These are phyloP conservation scores for Nepenthes alata DNA, from an alignment of 179 eudicot species.

Conservation along the genomic window DNA sequence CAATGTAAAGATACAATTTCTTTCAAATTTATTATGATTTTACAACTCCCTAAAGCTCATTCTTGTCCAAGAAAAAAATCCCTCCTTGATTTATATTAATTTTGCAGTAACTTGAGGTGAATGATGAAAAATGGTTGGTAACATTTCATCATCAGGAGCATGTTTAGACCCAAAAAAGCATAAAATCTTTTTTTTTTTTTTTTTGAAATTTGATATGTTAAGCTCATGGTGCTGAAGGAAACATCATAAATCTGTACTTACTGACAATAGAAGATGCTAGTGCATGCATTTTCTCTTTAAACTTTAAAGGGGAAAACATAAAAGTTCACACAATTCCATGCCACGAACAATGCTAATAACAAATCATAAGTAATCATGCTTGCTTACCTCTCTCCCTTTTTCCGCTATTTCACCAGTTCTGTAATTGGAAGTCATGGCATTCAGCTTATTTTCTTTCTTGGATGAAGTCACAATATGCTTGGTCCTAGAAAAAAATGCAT, in stretches of 20 bases:
- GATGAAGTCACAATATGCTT: conserved; percentile 17
- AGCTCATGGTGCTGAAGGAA: not conserved
- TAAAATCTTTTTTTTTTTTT: too few relatives aligned
- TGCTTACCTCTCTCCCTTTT: conserved; percentile 43
- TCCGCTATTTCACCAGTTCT: conserved; percentile 29
- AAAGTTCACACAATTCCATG: not conserved
- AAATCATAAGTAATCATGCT: not conserved
- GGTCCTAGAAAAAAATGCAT: conserved; percentile 13
- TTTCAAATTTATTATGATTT: not conserved
- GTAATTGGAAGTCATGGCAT: conserved; percentile 19
- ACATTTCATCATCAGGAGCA: too few relatives aligned
- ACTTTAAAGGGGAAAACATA: conserved; percentile 9
- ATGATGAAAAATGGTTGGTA: too few relatives aligned
- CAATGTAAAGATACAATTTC: too few relatives aligned
- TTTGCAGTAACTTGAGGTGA: too few relatives aligned
- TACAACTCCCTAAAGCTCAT: not conserved
- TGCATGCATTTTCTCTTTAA: conserved; percentile 29
- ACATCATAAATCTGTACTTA: not conserved
- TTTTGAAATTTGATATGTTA: too few relatives aligned
- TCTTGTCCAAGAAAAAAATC: too few relatives aligned
- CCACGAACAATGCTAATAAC: not conserved
- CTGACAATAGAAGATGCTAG: conserved; percentile 7
- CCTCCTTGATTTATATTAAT: too few relatives aligned
- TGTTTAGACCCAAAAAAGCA: too few relatives aligned
- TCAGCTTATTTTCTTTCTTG: conserved; percentile 19